phyloP scores from a whole-genome alignment of 1,139 yeast species.

The Scheffersomyces lignicola region DNA sequence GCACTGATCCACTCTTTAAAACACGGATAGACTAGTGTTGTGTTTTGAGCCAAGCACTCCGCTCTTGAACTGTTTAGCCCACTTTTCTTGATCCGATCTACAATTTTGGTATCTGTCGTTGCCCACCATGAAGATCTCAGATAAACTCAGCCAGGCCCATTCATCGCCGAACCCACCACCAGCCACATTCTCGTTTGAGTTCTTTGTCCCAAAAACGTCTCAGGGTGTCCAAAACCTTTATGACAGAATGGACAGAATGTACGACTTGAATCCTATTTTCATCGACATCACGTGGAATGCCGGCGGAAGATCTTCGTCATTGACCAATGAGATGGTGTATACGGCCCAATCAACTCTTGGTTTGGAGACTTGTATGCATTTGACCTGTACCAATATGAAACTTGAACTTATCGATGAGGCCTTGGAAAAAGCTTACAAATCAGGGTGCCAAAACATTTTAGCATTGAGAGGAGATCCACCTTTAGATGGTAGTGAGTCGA shows the following conservation, averaged over 20 bases:
- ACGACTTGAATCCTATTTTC: conserved; percentile 85
- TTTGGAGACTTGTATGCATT: conserved; percentile 95
- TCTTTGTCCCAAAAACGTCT: conserved; percentile 95
- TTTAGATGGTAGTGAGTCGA: conserved; percentile 61
- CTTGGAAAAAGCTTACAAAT: conserved; percentile 75
- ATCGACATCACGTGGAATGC: conserved; percentile 99
- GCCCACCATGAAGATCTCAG: conserved; percentile 52
- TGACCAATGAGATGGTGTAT: conserved; percentile 88
- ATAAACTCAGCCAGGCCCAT: conserved; percentile 52
- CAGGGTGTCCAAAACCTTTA: conserved; percentile 96
- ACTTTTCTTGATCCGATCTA: too few relatives aligned
- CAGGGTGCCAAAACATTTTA: conserved; percentile 93
- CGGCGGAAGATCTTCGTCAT: conserved; percentile 80
- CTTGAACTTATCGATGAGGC: conserved; percentile 81
- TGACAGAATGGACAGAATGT: conserved; percentile 98
- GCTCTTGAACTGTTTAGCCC: too few relatives aligned
- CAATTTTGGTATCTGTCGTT: too few relatives aligned
- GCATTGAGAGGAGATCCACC: conserved; percentile 88
- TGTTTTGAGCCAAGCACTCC: too few relatives aligned
- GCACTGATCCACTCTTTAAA: too few relatives aligned
- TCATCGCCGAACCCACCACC: conserved; percentile 42
- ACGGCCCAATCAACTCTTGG: conserved; percentile 93
- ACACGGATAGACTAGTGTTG: too few relatives aligned
- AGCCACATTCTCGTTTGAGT: conserved; percentile 91
- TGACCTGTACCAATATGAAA: conserved; percentile 96